Conservation (phyloP, 768 basidiomycete species). For the Rickenella mellea region DNA sequence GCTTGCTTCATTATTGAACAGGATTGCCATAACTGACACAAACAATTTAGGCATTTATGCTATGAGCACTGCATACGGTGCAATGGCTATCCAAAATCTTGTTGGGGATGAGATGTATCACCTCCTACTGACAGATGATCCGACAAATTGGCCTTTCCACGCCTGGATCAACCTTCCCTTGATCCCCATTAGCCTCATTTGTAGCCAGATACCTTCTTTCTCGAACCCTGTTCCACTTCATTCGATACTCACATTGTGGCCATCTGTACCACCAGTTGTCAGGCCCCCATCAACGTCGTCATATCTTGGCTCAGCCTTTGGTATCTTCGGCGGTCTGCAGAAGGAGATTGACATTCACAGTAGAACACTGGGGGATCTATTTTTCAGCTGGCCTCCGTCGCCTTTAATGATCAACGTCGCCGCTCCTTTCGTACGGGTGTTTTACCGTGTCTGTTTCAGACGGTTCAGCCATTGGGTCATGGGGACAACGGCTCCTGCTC, state of each 20-base stretch:
- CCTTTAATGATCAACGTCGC: conserved; percentile 19
- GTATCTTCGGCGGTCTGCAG: background rate
- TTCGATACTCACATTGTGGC: conserved; percentile 23
- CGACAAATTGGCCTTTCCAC: conserved; percentile 65
- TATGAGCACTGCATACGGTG: conserved; percentile 58
- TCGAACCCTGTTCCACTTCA: conserved; percentile 17
- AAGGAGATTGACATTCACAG: background rate
- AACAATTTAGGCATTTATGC: conserved; percentile 35
- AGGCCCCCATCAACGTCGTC: background rate
- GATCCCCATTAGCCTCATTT: conserved; percentile 58
- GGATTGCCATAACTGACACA: conserved; percentile 6
- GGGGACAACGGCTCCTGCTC: conserved; percentile 6
- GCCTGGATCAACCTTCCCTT: conserved; percentile 69
- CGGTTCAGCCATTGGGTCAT: conserved; percentile 15
- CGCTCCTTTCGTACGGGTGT: conserved; percentile 16
- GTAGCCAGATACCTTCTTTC: conserved; percentile 32
- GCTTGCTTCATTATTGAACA: conserved; percentile 14
- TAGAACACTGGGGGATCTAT: conserved; percentile 3
- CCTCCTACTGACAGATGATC: conserved; percentile 57
- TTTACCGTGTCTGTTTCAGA: conserved; percentile 15
- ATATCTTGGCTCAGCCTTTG: background rate
- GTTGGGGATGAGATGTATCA: conserved; percentile 68
- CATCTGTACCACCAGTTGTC: conserved; percentile 13
- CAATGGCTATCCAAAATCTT: conserved; percentile 60
- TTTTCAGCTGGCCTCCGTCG: conserved; percentile 23